Conservation (phyloP, 2,329 filamentous ascomycete genomes). For the Parastagonospora nodorum region DNA sequence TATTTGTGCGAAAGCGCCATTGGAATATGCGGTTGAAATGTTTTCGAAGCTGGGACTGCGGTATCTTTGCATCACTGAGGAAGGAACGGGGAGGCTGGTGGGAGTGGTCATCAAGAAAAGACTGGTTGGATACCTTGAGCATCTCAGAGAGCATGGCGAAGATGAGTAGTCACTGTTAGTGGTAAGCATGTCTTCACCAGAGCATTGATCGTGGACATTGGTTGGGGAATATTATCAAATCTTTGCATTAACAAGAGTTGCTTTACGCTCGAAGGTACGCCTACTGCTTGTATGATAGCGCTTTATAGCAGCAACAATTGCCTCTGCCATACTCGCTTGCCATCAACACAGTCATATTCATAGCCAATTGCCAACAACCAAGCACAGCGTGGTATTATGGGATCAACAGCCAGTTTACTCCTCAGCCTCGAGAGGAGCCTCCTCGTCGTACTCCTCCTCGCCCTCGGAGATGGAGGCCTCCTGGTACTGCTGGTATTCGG, state of each 20-base stretch:
- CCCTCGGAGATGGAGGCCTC: slow-evolving; percentile 96
- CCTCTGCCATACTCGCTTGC: neutral
- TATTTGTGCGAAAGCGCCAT: slow-evolving; percentile 57
- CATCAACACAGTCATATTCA: slow-evolving; percentile 3
- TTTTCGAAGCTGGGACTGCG: slow-evolving; percentile 63
- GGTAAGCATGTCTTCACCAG: neutral
- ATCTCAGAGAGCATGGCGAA: slow-evolving; percentile 9
- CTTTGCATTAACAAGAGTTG: slow-evolving; percentile 44
- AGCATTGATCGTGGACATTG: neutral
- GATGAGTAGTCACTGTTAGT: neutral
- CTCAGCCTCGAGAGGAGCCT: slow-evolving; percentile 73
- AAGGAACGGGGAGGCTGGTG: slow-evolving; percentile 56
- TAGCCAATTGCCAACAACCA: slow-evolving; percentile 20
- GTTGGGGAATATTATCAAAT: slow-evolving; percentile 33
- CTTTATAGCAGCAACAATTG: slow-evolving; percentile 4
- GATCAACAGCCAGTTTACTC: slow-evolving; percentile 51
- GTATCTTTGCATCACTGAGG: slow-evolving; percentile 61
- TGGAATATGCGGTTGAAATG: slow-evolving; percentile 65
- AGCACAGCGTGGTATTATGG: slow-evolving; percentile 20
- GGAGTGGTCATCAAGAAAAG: slow-evolving; percentile 65
- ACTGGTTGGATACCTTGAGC: slow-evolving; percentile 58
- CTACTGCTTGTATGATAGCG: slow-evolving; percentile 30
- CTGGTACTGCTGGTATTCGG: slow-evolving; percentile 99
- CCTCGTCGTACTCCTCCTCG: slow-evolving; percentile 94
- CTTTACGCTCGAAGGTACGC: slow-evolving; percentile 34